These are phyloP conservation scores for Alternaria metachromatica DNA, from an alignment of 2,329 filamentous ascomycete species.

Conservation along the genomic window DNA sequence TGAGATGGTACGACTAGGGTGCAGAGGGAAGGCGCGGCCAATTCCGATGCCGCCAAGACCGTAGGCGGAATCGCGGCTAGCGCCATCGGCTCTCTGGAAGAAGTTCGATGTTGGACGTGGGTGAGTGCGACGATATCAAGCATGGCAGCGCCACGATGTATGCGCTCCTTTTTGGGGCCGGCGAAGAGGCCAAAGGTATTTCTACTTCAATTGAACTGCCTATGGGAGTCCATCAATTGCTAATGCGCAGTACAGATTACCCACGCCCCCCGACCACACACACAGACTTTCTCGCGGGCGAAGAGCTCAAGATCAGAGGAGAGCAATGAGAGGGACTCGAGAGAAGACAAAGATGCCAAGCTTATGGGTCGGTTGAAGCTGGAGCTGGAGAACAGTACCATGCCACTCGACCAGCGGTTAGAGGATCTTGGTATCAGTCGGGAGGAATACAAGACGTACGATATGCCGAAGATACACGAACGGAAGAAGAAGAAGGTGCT, in stretches of 20 bases:
- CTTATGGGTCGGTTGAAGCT: slow-evolving; percentile 21
- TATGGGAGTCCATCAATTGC: not conserved
- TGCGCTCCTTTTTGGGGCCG: slow-evolving; percentile 52
- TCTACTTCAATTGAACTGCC: not conserved
- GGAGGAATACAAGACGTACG: slow-evolving; percentile 39
- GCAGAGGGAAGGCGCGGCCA: slow-evolving; percentile 38
- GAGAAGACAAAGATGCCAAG: slow-evolving; percentile 10
- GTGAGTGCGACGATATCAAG: slow-evolving; percentile 27
- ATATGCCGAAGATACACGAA: not conserved
- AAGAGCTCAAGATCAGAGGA: slow-evolving; percentile 29
- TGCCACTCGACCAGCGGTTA: slow-evolving; percentile 37
- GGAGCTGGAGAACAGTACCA: slow-evolving; percentile 28
- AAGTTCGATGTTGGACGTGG: slow-evolving; percentile 23
- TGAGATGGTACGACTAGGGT: slow-evolving; percentile 23
- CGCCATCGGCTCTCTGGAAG: slow-evolving; percentile 21
- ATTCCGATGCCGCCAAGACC: slow-evolving; percentile 41
- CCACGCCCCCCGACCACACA: slow-evolving; percentile 27
- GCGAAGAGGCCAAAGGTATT: slow-evolving; percentile 53
- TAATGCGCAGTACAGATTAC: slow-evolving; percentile 35
- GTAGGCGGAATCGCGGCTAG: slow-evolving; percentile 30
- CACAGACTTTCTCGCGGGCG: slow-evolving; percentile 32
- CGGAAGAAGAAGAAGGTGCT: slow-evolving; percentile 9
- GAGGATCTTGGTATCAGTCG: slow-evolving; percentile 37
- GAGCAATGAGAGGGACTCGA: slow-evolving; percentile 19
- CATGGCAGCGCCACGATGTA: slow-evolving; percentile 55